A percentile compares a stretch with the other conserved stretches of the same genome.
Evolutionary conservation across 345 rosid species (phyloP).

Genomic region (Syzygium oleosum): DNA sequence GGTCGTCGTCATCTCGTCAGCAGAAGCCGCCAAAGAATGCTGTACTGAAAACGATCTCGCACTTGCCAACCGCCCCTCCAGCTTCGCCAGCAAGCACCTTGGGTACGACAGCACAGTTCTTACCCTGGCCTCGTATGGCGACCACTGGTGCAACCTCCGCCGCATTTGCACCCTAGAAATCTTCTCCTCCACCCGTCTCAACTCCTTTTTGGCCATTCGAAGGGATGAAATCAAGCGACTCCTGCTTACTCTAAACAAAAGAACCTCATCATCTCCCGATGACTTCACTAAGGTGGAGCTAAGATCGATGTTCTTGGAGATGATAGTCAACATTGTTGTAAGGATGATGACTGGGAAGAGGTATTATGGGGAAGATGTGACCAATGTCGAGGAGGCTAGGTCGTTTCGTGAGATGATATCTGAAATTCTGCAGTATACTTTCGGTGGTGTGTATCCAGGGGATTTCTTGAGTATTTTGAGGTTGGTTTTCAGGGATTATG

Average conservation of each 20-base stretch:
- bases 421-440: conserved; percentile 1
- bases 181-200: conserved; percentile 22
- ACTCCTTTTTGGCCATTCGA: conserved; percentile 4
- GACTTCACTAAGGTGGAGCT: conserved; percentile 7
- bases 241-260: neutral
- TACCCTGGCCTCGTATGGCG: conserved; percentile 17
- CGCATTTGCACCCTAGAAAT: conserved; percentile 22
- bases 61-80: conserved; percentile 11
- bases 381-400: conserved; percentile 13
- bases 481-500: conserved; percentile 5
- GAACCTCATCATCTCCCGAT: neutral
- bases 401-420: conserved; percentile 15
- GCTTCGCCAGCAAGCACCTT: neutral
- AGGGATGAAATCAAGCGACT: conserved; percentile 18
- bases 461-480: conserved; percentile 23
- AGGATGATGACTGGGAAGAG: neutral
- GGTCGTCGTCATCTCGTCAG: conserved; percentile 1
- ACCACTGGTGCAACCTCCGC: conserved; percentile 39
- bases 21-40: conserved; percentile 9
- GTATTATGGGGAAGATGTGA: conserved; percentile 15
- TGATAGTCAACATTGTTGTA: conserved; percentile 8
- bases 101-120: conserved; percentile 24
- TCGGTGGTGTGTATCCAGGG: conserved; percentile 20
- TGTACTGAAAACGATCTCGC: neutral
- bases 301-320: neutral